Conservation (phyloP, 352 stramenopile genomes). For the Globisporangium nunn region DNA sequence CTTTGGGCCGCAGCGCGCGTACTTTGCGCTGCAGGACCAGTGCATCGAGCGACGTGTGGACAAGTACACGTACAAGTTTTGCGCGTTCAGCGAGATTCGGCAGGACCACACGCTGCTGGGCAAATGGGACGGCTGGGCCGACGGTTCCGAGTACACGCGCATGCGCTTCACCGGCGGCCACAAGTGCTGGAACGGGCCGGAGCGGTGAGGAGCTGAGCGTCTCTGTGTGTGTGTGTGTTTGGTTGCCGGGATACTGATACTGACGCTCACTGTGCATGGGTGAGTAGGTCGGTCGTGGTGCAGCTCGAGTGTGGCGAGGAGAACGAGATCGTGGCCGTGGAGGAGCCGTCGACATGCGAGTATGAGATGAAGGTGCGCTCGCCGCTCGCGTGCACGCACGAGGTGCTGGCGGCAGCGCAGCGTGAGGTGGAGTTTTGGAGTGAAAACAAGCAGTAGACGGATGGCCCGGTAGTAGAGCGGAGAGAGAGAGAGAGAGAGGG, state of each 20-base stretch:
- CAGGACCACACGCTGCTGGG: slow-evolving; percentile 79
- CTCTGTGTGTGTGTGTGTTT: not conserved
- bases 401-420: slow-evolving; percentile 33
- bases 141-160: slow-evolving; percentile 29
- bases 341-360: slow-evolving; percentile 90
- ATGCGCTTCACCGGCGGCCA: slow-evolving; percentile 78
- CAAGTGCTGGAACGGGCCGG: slow-evolving; percentile 90
- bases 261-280: not conserved
- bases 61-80: slow-evolving; percentile 89
- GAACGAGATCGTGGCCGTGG: slow-evolving; percentile 81
- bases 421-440: slow-evolving; percentile 52
- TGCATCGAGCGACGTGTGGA: slow-evolving; percentile 77
- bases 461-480: not conserved
- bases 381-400: slow-evolving; percentile 47
- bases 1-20: slow-evolving; percentile 68
- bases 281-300: slow-evolving; percentile 50
- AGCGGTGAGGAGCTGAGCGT: slow-evolving; percentile 27
- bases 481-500: not conserved
- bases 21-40: slow-evolving; percentile 63
- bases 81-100: slow-evolving; percentile 70
- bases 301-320: slow-evolving; percentile 72
- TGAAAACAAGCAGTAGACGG: not conserved
- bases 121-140: slow-evolving; percentile 56
- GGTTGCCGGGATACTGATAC: not conserved
- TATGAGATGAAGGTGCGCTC: slow-evolving; percentile 86